Percentiles rank a stretch among this genome's conserved stretches.
Evolutionary conservation across 176 grass and related monocot genomes (phyloP).

Genomic region (Triticum turgidum): DNA sequence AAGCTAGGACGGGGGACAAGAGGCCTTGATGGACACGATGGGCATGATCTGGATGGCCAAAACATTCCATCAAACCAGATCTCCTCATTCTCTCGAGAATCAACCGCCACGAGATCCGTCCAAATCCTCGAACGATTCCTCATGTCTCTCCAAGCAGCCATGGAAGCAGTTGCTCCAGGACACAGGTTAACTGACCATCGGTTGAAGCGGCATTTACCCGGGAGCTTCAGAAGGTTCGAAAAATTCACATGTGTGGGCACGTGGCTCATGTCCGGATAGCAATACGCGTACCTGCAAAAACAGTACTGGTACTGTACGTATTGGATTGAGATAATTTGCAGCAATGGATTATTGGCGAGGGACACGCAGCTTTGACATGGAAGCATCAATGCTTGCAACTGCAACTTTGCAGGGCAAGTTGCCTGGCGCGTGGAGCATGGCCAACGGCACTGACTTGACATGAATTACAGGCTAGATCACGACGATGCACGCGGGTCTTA

Average conservation of each 20-base stretch:
- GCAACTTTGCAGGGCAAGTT: not conserved
- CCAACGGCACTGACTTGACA: no score
- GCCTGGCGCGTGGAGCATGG: not conserved
- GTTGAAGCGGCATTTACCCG: not conserved
- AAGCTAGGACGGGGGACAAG: not conserved
- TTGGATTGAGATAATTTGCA: not conserved
- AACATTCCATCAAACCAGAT: conserved; percentile 16
- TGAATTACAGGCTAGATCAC: not conserved
- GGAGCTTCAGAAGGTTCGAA: not conserved
- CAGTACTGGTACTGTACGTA: not conserved
- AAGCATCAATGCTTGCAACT: not conserved
- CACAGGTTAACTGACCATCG: not conserved
- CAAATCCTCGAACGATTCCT: not conserved
- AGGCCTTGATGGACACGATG: not conserved
- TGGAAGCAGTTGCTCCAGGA: not conserved
- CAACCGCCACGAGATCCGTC: not conserved
- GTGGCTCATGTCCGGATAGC: not conserved
- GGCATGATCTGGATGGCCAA: not conserved
- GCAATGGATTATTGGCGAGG: not conserved
- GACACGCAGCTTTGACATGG: not conserved
- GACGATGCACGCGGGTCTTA: not conserved
- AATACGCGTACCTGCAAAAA: not conserved
- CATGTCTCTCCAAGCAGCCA: not conserved
- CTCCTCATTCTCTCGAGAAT: not conserved
- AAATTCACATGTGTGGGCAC: not conserved